A percentile compares a stretch with the other conserved stretches of the same genome.
Conservation (phyloP, 371 early-diverging fungal species). For the Dichotomocladium elegans region DNA sequence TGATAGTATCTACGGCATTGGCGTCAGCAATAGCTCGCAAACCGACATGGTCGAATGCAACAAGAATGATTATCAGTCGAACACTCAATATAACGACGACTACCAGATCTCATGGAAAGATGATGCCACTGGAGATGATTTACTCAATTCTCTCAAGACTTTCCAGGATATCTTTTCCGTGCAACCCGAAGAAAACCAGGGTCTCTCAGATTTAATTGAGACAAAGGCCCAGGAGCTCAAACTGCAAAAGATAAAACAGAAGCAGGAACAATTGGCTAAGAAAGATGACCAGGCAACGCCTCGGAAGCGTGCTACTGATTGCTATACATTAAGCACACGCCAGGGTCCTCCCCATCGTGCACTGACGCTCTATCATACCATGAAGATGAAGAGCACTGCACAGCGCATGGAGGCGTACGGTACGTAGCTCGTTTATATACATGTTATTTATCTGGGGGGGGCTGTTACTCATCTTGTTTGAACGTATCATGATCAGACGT, state of each 20-base stretch:
- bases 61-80: not conserved
- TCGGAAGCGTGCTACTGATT: too few relatives aligned
- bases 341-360: slow-evolving; percentile 33
- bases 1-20: slow-evolving; percentile 36
- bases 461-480: not conserved
- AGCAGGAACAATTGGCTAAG: too few relatives aligned
- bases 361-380: slow-evolving; percentile 45
- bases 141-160: slow-evolving; percentile 29
- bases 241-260: too few relatives aligned
- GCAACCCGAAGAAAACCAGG: slow-evolving; percentile 25
- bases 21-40: not conserved
- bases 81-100: slow-evolving; percentile 5
- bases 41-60: not conserved
- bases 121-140: slow-evolving; percentile 36
- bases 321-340: slow-evolving; percentile 35
- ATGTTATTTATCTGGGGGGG: too few relatives aligned
- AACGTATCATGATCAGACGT: slow-evolving; percentile 14
- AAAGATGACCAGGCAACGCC: too few relatives aligned
- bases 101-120: slow-evolving; percentile 48
- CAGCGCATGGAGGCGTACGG: slow-evolving; percentile 38
- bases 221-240: slow-evolving; percentile 27
- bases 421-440: slow-evolving; percentile 11
- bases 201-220: slow-evolving; percentile 39
- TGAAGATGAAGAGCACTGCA: slow-evolving; percentile 31
- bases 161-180: slow-evolving; percentile 39